Conservation (phyloP, 306 rosid species). For the Coriaria nepalensis region DNA sequence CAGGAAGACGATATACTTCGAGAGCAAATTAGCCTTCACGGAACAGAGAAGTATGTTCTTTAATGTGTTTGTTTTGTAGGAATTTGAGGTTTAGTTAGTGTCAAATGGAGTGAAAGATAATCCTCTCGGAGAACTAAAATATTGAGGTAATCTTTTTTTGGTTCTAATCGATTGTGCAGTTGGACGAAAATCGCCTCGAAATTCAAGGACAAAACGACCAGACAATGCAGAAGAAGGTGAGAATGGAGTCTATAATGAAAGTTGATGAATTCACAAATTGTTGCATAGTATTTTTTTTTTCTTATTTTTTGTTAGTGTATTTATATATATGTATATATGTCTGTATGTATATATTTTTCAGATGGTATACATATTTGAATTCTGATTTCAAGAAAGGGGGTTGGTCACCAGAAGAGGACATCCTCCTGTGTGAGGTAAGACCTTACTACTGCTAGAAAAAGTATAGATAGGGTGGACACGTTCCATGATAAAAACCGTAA, state of each 20-base stretch:
- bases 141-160: no score
- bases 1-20: slow-evolving; percentile 97
- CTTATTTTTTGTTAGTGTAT: slow-evolving; percentile 7
- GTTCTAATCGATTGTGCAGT: slow-evolving; percentile 28
- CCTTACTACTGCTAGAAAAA: no score
- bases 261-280: no score
- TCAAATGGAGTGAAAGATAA: no score
- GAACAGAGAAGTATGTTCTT: slow-evolving; percentile 74
- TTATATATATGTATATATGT: no score
- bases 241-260: no score
- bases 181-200: slow-evolving; percentile 97
- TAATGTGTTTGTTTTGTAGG: no score
- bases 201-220: slow-evolving; percentile 88
- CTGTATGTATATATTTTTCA: slow-evolving; percentile 13
- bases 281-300: slow-evolving; percentile 5
- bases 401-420: slow-evolving; percentile 96
- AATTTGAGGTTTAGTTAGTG: no score
- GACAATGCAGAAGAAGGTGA: slow-evolving; percentile 98
- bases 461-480: no score
- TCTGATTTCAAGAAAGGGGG: slow-evolving; percentile 99
- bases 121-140: no score
- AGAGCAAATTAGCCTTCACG: slow-evolving; percentile 66
- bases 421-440: slow-evolving; percentile 88
- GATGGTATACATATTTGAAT: slow-evolving; percentile 98
- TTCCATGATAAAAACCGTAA: no score